Evolutionary conservation across 768 basidiomycete species (phyloP), one percentile per base, ranked within the genome.

Genomic region (Tulasnella sp.): DNA sequence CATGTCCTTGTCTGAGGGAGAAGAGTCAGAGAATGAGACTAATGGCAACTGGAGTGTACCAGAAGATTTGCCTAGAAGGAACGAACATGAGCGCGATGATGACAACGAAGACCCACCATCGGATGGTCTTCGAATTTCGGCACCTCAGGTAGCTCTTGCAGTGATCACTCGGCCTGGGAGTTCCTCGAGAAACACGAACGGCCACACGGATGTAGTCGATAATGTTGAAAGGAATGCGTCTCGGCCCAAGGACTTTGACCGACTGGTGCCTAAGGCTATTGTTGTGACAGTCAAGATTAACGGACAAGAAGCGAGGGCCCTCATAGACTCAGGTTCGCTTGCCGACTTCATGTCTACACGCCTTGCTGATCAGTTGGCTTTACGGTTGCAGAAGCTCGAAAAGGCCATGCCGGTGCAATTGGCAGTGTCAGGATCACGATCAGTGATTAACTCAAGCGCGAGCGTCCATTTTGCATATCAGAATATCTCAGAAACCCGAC

Each of bases 361-460:
- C 15, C 39, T 61, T 8, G 60, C 34, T 2, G 60, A 62, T 21
- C 61, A 62, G 29, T 42, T 62, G 1, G 45, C 37, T 1, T 3
- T 63, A 11, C 12, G 2, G 25, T 21, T 6, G 12, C 50, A 50
- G 15, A 6, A 23, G 1, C 52, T 63, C 3, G 31, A 50, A 0
- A 65, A 66, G 23, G 73, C 70, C 1, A 19, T 76, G 2, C 54
- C 65, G 0, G 43, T 75, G 0, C 70, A 73, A 15, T 61, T 78
- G 0, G 75, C 74, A 0, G 70, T 73, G 0, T 69, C 72, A 31
- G 76, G 74, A 0, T 76, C 74, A 0, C 48, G 68, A 0, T 67
- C 72, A 0, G 69, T 70, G 49, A 64, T 77, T 0, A 74, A 71
- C 48, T 65, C 31, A 21, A 45, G 63, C 0, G 60, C 67, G 0